phyloP scores from a whole-genome alignment of 495 filamentous ascomycete genomes.

The Acidomyces sp. region DNA sequence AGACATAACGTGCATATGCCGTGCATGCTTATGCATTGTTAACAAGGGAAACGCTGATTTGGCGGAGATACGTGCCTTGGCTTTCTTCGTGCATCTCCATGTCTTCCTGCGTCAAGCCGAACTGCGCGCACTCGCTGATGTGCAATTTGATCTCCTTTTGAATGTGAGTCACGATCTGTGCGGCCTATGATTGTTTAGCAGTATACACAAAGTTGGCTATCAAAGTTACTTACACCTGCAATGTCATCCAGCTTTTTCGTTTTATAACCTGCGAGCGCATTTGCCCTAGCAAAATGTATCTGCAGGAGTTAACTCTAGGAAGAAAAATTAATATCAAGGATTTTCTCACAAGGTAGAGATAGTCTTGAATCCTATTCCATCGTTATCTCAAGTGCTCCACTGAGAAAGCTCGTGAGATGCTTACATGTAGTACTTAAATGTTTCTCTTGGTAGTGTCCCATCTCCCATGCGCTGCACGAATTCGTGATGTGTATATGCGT shows the following conservation, averaged over 20 bases:
- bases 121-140: constrained; percentile 62
- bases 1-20: constrained; percentile 64
- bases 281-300: constrained; percentile 77
- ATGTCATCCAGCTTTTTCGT: constrained; percentile 60
- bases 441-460: constrained; percentile 55
- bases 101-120: constrained; percentile 62
- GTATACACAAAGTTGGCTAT: constrained; percentile 8
- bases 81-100: constrained; percentile 62
- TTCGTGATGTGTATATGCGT: constrained; percentile 58
- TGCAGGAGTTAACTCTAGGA: constrained; percentile 23
- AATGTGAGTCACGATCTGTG: constrained; percentile 59
- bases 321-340: neutral
- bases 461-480: constrained; percentile 67
- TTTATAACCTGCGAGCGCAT: constrained; percentile 74
- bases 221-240: constrained; percentile 36
- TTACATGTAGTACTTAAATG: constrained; percentile 75
- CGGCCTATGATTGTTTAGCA: constrained; percentile 38
- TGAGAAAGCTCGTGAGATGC: no score
- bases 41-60: constrained; percentile 6
- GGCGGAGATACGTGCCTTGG: constrained; percentile 41
- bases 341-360: constrained; percentile 62
- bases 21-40: constrained; percentile 45
- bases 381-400: no score
- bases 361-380: constrained; percentile 88
- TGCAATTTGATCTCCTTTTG: constrained; percentile 69